Percentiles rank a stretch among this genome's conserved stretches.
Evolutionary conservation across 495 filamentous ascomycete species (phyloP).

Genomic region (Chlorociboria aeruginascens): DNA sequence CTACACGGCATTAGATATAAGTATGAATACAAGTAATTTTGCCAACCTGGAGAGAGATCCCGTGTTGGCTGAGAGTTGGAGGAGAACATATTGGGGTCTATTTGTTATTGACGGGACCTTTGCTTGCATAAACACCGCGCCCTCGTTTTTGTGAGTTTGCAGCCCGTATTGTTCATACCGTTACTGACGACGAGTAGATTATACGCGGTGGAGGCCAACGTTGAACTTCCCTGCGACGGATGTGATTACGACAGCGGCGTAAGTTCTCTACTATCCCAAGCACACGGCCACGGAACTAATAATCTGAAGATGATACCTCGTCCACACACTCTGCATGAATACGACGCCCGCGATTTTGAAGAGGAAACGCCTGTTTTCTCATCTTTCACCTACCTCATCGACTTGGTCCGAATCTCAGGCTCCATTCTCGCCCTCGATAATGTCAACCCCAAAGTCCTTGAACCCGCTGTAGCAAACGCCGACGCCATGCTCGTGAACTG

Average conservation of each 20-base stretch:
- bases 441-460: constrained; percentile 13
- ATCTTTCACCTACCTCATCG: constrained; percentile 51
- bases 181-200: constrained; percentile 1
- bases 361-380: constrained; percentile 38
- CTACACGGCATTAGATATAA: constrained; percentile 49
- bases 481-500: constrained; percentile 59
- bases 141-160: constrained; percentile 23
- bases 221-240: constrained; percentile 55
- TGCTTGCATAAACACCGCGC: constrained; percentile 22
- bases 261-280: constrained; percentile 10
- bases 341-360: constrained; percentile 44
- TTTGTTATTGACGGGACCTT: constrained; percentile 48
- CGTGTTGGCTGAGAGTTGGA: constrained; percentile 53
- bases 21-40: constrained; percentile 46
- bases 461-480: constrained; percentile 32
- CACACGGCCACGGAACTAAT: constrained; percentile 1
- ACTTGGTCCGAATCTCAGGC: constrained; percentile 46
- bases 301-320: constrained; percentile 35
- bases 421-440: constrained; percentile 39
- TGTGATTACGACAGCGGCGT: constrained; percentile 42
- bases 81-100: constrained; percentile 68
- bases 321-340: constrained; percentile 42
- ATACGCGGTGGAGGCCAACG: constrained; percentile 31
- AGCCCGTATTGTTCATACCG: constrained; percentile 25
- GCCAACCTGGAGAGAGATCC: constrained; percentile 32